phyloP scores from a whole-genome alignment of 495 filamentous ascomycete genomes.

The Xylaria venustula region DNA sequence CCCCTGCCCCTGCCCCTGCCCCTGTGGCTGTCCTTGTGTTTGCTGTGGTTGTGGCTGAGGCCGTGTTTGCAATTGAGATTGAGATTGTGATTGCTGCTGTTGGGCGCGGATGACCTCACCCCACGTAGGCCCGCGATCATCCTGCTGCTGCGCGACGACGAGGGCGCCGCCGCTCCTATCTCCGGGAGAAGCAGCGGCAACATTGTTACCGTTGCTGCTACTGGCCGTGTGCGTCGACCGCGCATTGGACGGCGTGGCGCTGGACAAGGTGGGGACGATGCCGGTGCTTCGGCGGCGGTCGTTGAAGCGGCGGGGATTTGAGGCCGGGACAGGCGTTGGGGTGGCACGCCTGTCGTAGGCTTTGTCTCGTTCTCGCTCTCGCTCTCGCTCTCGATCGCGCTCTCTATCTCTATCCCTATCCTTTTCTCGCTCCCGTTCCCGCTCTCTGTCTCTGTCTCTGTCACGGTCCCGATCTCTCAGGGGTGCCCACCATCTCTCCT shows the following conservation, averaged over 20 bases:
- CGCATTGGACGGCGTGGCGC: not conserved
- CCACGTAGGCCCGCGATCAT: constrained; percentile 28
- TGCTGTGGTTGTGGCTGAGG: constrained; percentile 4
- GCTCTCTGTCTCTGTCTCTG: constrained; percentile 3
- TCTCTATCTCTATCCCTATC: constrained; percentile 7
- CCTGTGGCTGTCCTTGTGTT: not conserved
- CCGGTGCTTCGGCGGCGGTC: constrained; percentile 3
- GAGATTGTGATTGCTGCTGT: too few species aligned
- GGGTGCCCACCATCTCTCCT: not conserved
- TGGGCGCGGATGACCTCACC: constrained; percentile 20
- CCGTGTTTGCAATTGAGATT: too few species aligned
- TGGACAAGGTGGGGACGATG: not conserved
- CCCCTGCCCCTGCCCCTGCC: too few species aligned
- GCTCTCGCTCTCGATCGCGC: not conserved
- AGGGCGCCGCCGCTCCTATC: not conserved
- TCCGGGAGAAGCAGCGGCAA: not conserved
- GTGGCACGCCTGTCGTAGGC: constrained; percentile 10
- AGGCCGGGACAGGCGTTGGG: not conserved
- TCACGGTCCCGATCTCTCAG: not conserved
- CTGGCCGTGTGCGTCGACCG: not conserved
- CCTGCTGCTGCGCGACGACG: not conserved
- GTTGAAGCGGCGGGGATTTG: not conserved
- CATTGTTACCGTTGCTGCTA: not conserved
- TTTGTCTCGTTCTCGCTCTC: not conserved
- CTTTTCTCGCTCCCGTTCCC: constrained; percentile 15